These are phyloP conservation scores for Taiozyma sp. DNA, from an alignment of 1,139 yeast species.

Conservation along the genomic window DNA sequence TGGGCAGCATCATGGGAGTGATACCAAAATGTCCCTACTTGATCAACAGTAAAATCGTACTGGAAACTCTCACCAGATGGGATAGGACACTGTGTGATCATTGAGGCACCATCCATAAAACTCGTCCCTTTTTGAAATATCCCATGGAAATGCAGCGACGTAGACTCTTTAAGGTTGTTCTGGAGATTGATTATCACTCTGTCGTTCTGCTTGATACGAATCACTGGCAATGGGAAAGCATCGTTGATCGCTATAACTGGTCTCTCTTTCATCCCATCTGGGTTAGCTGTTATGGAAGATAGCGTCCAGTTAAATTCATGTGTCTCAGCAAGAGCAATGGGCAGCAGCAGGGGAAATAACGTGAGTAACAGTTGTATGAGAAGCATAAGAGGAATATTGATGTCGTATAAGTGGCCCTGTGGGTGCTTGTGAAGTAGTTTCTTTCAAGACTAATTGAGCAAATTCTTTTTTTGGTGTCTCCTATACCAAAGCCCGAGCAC, in stretches of 20 bases:
- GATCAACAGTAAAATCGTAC: constrained; percentile 47
- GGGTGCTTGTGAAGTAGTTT: neutral
- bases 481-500: neutral
- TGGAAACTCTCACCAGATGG: constrained; percentile 46
- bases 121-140: constrained; percentile 42
- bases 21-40: constrained; percentile 59
- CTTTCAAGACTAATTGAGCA: neutral
- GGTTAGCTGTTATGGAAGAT: constrained; percentile 36
- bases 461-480: neutral
- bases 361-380: neutral
- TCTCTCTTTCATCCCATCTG: constrained; percentile 35
- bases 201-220: constrained; percentile 43
- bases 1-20: constrained; percentile 57
- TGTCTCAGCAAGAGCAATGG: constrained; percentile 17
- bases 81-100: constrained; percentile 59
- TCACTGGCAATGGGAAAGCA: constrained; percentile 50
- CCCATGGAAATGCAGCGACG: constrained; percentile 59
- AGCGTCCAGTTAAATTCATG: constrained; percentile 40
- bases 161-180: constrained; percentile 42
- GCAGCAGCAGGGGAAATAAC: neutral
- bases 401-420: neutral
- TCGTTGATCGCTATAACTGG: constrained; percentile 42
- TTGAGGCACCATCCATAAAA: constrained; percentile 57
- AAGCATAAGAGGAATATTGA: neutral
- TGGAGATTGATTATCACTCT: constrained; percentile 41